Evolutionary conservation across 192 early-diverging fungal genomes (phyloP).

Genomic region (Gaertneriomyces sp.): DNA sequence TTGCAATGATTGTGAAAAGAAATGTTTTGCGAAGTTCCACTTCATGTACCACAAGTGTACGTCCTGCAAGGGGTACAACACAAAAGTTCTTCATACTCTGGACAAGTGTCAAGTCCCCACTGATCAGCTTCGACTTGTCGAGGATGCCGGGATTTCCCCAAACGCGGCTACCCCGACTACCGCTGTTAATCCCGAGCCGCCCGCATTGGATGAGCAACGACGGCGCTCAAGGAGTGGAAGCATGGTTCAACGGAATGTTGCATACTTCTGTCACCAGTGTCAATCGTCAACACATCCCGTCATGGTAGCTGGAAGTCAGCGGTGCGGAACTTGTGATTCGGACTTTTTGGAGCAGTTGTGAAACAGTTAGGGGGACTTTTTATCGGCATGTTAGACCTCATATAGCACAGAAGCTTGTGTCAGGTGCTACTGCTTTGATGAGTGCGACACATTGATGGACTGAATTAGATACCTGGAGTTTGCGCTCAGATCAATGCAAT

Average conservation of each 20-base stretch:
- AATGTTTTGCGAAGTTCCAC: constrained; percentile 80
- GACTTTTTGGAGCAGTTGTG: constrained; percentile 32
- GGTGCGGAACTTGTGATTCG: constrained; percentile 27
- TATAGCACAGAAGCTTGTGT: too few species aligned
- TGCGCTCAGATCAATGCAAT: too few species aligned
- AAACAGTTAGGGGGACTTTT: too few species aligned
- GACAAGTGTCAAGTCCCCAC: constrained; percentile 2
- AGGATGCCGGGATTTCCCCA: neutral
- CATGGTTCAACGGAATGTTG: constrained; percentile 16
- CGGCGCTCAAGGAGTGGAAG: constrained; percentile 2
- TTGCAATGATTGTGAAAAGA: constrained; percentile 95
- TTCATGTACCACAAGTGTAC: constrained; percentile 96
- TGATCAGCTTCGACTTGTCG: neutral
- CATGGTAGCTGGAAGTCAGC: constrained; percentile 17
- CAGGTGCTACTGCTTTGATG: too few species aligned
- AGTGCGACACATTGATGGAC: too few species aligned
- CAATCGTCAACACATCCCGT: constrained; percentile 21
- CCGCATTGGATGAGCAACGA: neutral
- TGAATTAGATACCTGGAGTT: too few species aligned
- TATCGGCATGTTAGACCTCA: too few species aligned
- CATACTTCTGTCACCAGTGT: constrained; percentile 30
- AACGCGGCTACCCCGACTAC: neutral
- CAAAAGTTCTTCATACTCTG: constrained; percentile 60
- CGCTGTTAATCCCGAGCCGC: neutral
- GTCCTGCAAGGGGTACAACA: constrained; percentile 87